Evolutionary conservation across 2,329 filamentous ascomycete species (phyloP), one percentile per base, ranked within the genome.

Genomic region (Penicillium sclerotiorum): DNA sequence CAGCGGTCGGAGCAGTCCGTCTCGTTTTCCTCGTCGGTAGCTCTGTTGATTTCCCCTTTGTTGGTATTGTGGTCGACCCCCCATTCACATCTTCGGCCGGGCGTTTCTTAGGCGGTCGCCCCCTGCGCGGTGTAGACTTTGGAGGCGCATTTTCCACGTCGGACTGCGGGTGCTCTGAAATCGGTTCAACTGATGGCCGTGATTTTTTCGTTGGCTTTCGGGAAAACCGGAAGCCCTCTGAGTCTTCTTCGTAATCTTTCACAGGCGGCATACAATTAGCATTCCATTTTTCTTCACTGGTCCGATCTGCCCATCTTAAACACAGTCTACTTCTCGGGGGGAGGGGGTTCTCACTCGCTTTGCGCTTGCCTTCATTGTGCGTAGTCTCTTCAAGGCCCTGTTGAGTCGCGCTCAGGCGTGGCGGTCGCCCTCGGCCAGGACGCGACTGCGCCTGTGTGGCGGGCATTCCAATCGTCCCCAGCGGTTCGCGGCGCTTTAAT

Each of bases 151-250:
- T 72, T 59, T 70, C 71, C 55, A 69, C 62, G 21, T 70, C 68
- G 8, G 75, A 72, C 39, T 75, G 71, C 17, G 72, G 50, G 18
- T 52, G 30, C 42, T 62, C 59, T n/a, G 63, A 50, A 35, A 57
- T 49, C 9, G 57, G 42, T 17, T 60, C 72, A 41, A 74, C 72
- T 13, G 73, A 68, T 49, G 79, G 74, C 50, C 78, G 77, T 36
- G 81, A 80, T 72, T 87, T 90, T 53, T 79, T 77, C 63, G 82
- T 74, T 65, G 88, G 88, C 9, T 85, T 77, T 54, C 88, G 82
- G 56, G 85, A 84, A 67, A 91, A 92, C 50, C 84, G 77, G 61
- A 92, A 92, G 55, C 89, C 89, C 61, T 88, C 88, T 74, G 89
- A 85, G 63, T 88, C 82, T 69, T 92, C 88, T 61, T 89, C 86